Base-by-base conservation (phyloP, 352 stramenopile species). In the Stephanocyclus meneghinianus region DNA sequence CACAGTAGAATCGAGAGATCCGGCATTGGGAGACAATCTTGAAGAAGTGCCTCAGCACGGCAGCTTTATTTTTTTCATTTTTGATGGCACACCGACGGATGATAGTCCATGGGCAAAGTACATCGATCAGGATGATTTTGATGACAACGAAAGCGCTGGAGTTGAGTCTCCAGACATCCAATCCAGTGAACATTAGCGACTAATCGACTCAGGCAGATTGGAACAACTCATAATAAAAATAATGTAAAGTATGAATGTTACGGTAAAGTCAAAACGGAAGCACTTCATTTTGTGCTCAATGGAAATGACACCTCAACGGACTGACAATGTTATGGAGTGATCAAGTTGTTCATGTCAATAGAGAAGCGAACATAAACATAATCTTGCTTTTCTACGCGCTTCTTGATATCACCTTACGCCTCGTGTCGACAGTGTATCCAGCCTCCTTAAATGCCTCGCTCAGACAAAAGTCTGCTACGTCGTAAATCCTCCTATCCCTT, bases 401-500 rank as follows among this genome's bases (percentile, higher is more conserved):
- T 65, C 76, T 64, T 3, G 65, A 67, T 78, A 91, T 90, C 2
- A 90, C 67, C 6, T 67, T 71, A 62, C 78, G 74, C 21, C 78
- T 76, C 57, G 81, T 78, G 75, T 94, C 89, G 13, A 92, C 80
- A 8, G 70, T 74, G 67, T 94, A 94, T 11, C 87, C 86, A 47
- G 84, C 86, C 70, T 94, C 87, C 63, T 85, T 72, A 79, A 96
- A 96, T 35, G 85, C 80, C 30, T 78, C 30, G 6, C 84, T 81
- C 26, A 88, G 78, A 37, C 85, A 93, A 79, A 96, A 96, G 9
- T 92, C 85, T 6, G 70, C 61, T 30, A 96, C 69, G 78, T 95
- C 83, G 69, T 92, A 94, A 51, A 96, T 92, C 48, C 89, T 91
- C 18, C 92, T 70, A 44, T 95, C 91, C 63, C 86, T 81, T 9